Percentiles rank a stretch among this genome's conserved stretches.
These are phyloP conservation scores for Coriaria nepalensis DNA, from an alignment of 306 rosid species.

Conservation along the genomic window DNA sequence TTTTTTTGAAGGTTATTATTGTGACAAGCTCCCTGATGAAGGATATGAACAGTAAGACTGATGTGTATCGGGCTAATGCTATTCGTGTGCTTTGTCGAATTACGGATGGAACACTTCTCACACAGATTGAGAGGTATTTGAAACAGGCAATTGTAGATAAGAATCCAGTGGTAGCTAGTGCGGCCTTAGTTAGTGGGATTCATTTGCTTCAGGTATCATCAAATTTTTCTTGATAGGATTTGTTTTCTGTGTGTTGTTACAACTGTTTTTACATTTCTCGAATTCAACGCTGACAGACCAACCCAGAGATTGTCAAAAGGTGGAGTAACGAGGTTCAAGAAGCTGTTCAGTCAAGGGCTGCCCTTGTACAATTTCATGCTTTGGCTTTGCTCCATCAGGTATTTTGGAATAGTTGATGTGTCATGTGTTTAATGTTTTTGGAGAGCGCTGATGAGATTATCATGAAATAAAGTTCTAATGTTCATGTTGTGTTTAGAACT, in stretches of 20 bases:
- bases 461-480: not conserved
- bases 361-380: conserved; percentile 97
- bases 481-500: conserved; percentile 5
- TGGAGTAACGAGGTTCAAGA: conserved; percentile 99
- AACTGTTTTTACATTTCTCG: not conserved
- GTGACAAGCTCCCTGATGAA: conserved; percentile 99
- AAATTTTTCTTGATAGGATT: not conserved
- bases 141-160: conserved; percentile 97
- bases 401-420: conserved; percentile 20
- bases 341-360: conserved; percentile 97
- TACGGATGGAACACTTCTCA: conserved; percentile 93
- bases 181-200: conserved; percentile 93
- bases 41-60: conserved; percentile 98
- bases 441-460: not conserved
- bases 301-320: conserved; percentile 94
- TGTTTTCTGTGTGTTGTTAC: conserved; percentile 4
- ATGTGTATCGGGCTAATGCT: conserved; percentile 97
- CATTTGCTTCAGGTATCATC: conserved; percentile 84
- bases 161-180: conserved; percentile 98
- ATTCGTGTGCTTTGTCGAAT: conserved; percentile 96
- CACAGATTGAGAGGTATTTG: conserved; percentile 91
- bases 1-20: conserved; percentile 51
- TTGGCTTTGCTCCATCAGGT: conserved; percentile 96
- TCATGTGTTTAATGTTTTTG: not conserved
- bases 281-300: conserved; percentile 41